Conservation (phyloP, 177 flowering plant species). For the Vitis hybrid region DNA sequence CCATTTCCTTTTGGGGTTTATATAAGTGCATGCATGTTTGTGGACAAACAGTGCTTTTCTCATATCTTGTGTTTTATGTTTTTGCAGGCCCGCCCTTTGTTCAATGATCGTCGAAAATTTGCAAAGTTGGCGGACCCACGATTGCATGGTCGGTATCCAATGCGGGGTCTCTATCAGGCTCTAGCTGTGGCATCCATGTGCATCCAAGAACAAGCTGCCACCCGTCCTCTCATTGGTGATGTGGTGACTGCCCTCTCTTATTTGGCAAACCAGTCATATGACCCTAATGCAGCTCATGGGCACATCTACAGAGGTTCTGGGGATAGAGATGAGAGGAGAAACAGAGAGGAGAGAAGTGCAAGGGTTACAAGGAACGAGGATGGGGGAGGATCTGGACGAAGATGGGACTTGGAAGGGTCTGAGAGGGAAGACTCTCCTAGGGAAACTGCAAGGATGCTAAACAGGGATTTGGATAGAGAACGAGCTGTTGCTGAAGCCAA, state of each 20-base stretch:
- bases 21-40: no score
- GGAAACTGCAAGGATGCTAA: conserved; percentile 67
- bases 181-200: conserved; percentile 97
- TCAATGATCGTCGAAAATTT: conserved; percentile 79
- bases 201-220: conserved; percentile 87
- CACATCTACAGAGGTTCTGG: conserved; percentile 29
- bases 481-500: conserved; percentile 95
- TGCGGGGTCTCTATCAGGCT: conserved; percentile 93
- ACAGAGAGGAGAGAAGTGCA: conserved; percentile 51
- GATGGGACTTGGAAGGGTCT: conserved; percentile 70
- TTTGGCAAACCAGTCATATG: conserved; percentile 73
- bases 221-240: conserved; percentile 87
- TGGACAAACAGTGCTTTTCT: no score
- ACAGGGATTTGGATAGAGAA: conserved; percentile 67
- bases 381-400: conserved; percentile 68
- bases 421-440: conserved; percentile 81
- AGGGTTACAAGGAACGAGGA: conserved; percentile 61
- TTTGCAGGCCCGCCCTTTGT: conserved; percentile 90
- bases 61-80: background rate
- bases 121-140: conserved; percentile 80
- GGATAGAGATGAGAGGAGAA: conserved; percentile 57
- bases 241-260: conserved; percentile 94
- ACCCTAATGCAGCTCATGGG: conserved; percentile 39
- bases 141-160: conserved; percentile 71
- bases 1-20: no score